A percentile compares a stretch with the other conserved stretches of the same genome.
These are phyloP conservation scores for Annulohypoxylon maeteangense DNA, from an alignment of 495 filamentous ascomycete species.

Conservation along the genomic window DNA sequence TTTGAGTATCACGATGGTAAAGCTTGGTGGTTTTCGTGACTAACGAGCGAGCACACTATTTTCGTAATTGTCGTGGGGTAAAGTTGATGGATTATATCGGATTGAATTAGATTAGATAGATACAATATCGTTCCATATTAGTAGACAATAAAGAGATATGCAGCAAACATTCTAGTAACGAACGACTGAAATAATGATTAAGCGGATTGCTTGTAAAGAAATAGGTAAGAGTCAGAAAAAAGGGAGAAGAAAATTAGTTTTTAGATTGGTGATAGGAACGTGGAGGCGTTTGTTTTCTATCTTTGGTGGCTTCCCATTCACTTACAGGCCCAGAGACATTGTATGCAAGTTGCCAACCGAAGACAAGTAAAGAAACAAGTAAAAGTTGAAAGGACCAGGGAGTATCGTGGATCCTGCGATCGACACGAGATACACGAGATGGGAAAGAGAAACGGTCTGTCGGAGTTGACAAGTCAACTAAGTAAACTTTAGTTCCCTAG, in stretches of 20 bases:
- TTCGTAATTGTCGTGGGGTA: constrained; percentile 12
- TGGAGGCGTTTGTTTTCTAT: constrained; percentile 38
- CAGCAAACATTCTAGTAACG: constrained; percentile 24
- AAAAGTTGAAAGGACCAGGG: neutral
- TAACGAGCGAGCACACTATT: constrained; percentile 33
- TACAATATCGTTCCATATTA: constrained; percentile 27
- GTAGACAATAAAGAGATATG: constrained; percentile 14
- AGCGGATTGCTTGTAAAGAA: neutral
- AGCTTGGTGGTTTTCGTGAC: constrained; percentile 27
- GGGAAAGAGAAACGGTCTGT: constrained; percentile 26
- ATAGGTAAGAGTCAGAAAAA: constrained; percentile 3
- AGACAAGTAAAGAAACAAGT: constrained; percentile 18
- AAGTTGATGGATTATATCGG: constrained; percentile 15
- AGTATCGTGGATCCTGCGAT: constrained; percentile 41
- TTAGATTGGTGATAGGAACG: constrained; percentile 21
- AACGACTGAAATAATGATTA: constrained; percentile 25
- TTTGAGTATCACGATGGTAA: constrained; percentile 24
- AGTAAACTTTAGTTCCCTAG: constrained; percentile 9
- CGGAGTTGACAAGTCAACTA: constrained; percentile 31
- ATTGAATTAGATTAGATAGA: constrained; percentile 27
- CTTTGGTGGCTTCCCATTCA: constrained; percentile 17
- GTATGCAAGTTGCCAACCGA: constrained; percentile 41
- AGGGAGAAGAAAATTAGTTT: constrained; percentile 3
- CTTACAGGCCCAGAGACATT: constrained; percentile 26
- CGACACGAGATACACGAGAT: constrained; percentile 29